Percentiles rank a stretch among this genome's conserved stretches.
Evolutionary conservation across 805 yeast species (phyloP).

Genomic region (Pichia gijzeniarum): DNA sequence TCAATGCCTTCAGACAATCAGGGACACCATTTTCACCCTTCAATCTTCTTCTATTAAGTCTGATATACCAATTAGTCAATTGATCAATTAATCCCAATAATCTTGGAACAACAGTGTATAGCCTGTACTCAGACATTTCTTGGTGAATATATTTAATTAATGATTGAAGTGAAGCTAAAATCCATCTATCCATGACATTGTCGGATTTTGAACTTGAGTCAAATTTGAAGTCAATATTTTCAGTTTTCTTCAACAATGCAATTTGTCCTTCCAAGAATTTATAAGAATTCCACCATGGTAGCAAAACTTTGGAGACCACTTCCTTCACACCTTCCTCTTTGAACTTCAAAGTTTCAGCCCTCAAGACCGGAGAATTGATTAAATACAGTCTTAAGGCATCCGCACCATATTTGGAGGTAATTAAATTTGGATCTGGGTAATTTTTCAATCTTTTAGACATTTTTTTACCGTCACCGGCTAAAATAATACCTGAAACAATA

Average conservation of each 20-base stretch:
- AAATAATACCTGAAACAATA: constrained; percentile 91
- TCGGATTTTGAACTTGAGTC: constrained; percentile 58
- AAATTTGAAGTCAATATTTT: constrained; percentile 63
- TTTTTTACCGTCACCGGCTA: constrained; percentile 97
- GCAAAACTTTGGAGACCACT: constrained; percentile 87
- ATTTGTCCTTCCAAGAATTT: constrained; percentile 95
- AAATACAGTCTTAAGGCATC: constrained; percentile 94
- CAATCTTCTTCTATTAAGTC: constrained; percentile 95
- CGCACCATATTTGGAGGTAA: constrained; percentile 88
- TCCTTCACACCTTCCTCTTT: constrained; percentile 99
- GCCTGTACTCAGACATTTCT: constrained; percentile 86
- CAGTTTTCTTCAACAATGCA: constrained; percentile 71
- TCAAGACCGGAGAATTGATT: constrained; percentile 94
- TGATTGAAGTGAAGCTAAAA: constrained; percentile 92
- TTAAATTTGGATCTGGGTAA: constrained; percentile 88
- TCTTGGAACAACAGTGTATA: constrained; percentile 94
- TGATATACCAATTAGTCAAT: constrained; percentile 97
- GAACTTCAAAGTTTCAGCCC: constrained; percentile 94
- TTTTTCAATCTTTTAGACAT: constrained; percentile 98
- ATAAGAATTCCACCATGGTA: constrained; percentile 99
- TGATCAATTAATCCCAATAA: constrained; percentile 84
- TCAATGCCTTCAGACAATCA: constrained; percentile 82
- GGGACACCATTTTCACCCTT: constrained; percentile 88
- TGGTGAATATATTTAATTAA: constrained; percentile 76
- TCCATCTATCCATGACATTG: constrained; percentile 97